These are phyloP conservation scores for Hypoxylon sp. DNA, from an alignment of 2,329 filamentous ascomycete genomes.

Conservation along the genomic window DNA sequence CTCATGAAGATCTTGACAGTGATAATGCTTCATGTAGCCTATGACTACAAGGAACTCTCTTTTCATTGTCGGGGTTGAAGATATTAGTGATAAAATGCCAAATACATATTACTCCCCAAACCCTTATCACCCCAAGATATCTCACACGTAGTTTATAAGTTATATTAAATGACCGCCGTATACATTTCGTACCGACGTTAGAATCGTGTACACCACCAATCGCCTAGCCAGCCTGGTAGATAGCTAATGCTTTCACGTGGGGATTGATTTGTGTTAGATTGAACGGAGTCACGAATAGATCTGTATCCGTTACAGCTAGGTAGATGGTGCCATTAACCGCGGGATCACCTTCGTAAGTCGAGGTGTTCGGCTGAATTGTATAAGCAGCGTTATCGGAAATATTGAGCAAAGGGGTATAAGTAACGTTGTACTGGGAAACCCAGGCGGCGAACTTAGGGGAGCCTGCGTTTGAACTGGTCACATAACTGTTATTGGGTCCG, in stretches of 20 bases:
- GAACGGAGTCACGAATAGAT: conserved; percentile 79
- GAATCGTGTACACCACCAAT: not conserved
- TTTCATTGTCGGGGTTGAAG: no score
- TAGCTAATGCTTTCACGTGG: conserved; percentile 78
- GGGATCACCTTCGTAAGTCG: conserved; percentile 76
- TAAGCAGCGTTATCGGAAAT: conserved; percentile 69
- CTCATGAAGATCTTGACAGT: no score
- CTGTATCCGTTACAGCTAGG: conserved; percentile 77
- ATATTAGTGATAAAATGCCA: no score
- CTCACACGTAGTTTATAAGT: no score
- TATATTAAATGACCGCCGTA: not conserved
- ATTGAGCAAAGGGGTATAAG: conserved; percentile 73
- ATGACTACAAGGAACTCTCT: no score
- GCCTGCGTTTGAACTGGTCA: conserved; percentile 72
- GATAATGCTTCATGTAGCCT: no score
- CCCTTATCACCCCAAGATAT: no score
- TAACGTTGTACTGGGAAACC: conserved; percentile 82
- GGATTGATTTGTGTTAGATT: conserved; percentile 81
- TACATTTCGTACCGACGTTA: not conserved
- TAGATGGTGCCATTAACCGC: conserved; percentile 85
- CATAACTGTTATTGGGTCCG: conserved; percentile 86
- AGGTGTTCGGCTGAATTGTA: conserved; percentile 79
- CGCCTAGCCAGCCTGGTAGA: conserved; percentile 81
- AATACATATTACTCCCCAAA: no score
- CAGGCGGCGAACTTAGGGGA: conserved; percentile 77